Evolutionary conservation across 441 rosid species (phyloP), one percentile per base, ranked within the genome.

Genomic region (Arabidopsis hybrid): DNA sequence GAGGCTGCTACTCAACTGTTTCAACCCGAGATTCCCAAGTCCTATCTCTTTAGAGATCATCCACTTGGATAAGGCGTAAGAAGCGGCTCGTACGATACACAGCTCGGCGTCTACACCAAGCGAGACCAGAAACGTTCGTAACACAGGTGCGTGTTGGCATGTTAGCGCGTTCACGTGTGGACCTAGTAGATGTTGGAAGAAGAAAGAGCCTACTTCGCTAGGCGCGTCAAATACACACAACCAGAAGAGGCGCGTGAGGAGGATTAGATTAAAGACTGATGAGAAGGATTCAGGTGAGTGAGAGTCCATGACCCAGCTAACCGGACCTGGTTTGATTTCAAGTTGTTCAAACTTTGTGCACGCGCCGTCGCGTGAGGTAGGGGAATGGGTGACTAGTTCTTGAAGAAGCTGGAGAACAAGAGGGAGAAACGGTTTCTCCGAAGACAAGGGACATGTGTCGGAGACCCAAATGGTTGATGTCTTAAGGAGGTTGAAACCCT

Each of bases 201-300:
- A 93, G 63, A 93, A 76, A 39, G 91, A 89, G 40, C 97, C 96
- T 2, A 83, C 85, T 74, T 83, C 93, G 13, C 83, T 81, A 0
- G 97, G 98, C n/a, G 86, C 85, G 66, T 91, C 87, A 42, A 79
- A 84, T 1, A 66, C 86, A 60, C 92, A 93, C 13, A 86, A n/a
- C 96, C 95, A 88, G 65, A 93, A 93, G 59, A 93, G 71, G 66
- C 92, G 92, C 29, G 80, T 83, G 52, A 91, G 80, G 69, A 93
- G 80, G 16, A 91, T 80, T 21, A 91, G 61, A 67, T 82, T 83
- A 69, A 93, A 93, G 79, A 91, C 87, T 31, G 82, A 80, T 4
- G 98, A 91, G 57, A 93, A 84, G 0, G 96, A 87, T 46, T 91
- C 96, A 0, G 88, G 85, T 2, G 97, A 81, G 83, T 93, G 96